Percentiles rank a stretch among this genome's conserved stretches.
These are phyloP conservation scores for Westerdykella aurantiaca DNA, from an alignment of 2,329 filamentous ascomycete species.

Conservation along the genomic window DNA sequence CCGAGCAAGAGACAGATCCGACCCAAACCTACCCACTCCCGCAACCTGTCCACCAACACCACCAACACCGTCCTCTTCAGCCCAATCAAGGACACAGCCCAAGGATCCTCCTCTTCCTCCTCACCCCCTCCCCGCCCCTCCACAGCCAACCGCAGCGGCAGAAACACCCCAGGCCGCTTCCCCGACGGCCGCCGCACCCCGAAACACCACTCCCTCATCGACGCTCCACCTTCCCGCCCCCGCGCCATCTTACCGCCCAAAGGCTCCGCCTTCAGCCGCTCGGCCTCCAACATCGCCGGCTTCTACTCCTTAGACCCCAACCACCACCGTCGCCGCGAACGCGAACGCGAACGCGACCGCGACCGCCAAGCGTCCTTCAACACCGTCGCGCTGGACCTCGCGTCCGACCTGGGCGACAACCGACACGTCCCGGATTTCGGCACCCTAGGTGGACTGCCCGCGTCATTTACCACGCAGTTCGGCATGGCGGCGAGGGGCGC, in stretches of 20 bases:
- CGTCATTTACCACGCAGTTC: constrained; percentile 70
- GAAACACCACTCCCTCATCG: constrained; percentile 30
- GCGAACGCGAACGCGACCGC: too few relatives aligned
- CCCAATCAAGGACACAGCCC: constrained; percentile 47
- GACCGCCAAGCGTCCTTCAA: constrained; percentile 59
- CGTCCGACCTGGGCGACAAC: constrained; percentile 65
- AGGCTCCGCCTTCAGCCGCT: constrained; percentile 53
- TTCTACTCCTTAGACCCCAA: constrained; percentile 47
- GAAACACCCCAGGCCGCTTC: constrained; percentile 30
- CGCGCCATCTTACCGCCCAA: constrained; percentile 30
- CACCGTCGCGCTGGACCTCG: constrained; percentile 56
- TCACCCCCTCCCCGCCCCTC: constrained; percentile 28
- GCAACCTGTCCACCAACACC: constrained; percentile 74
- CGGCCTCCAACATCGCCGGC: constrained; percentile 51
- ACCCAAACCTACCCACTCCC: constrained; percentile 51
- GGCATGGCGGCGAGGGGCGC: constrained; percentile 26
- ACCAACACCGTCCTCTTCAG: constrained; percentile 81
- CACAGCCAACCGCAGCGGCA: constrained; percentile 28
- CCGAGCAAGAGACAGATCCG: constrained; percentile 18
- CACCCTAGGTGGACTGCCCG: constrained; percentile 59
- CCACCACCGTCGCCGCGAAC: background rate
- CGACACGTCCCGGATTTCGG: constrained; percentile 55
- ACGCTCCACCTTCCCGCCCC: constrained; percentile 25
- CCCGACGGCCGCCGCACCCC: constrained; percentile 38
- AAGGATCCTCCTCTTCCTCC: constrained; percentile 29